These are phyloP conservation scores for Zymoseptoria brevis DNA, from an alignment of 2,329 filamentous ascomycete genomes.

Conservation along the genomic window DNA sequence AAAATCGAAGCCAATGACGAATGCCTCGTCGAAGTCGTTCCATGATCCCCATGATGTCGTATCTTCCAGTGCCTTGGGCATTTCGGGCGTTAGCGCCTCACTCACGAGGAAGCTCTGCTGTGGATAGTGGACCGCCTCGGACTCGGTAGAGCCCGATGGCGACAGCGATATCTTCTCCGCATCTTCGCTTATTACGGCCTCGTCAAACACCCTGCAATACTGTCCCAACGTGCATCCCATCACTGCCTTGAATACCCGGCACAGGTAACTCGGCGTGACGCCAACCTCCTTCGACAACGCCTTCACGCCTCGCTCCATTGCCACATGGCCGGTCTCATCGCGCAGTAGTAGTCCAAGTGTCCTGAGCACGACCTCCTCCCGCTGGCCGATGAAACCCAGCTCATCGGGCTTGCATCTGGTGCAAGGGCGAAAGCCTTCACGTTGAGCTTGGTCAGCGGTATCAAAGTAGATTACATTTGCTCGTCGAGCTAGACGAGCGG, in stretches of 20 bases:
- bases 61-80: not conserved
- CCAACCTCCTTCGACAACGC: slow-evolving; percentile 45
- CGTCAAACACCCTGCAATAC: slow-evolving; percentile 1
- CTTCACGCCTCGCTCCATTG: slow-evolving; percentile 32
- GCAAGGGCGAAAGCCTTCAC: slow-evolving; percentile 48
- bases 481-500: slow-evolving; percentile 50
- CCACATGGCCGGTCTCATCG: slow-evolving; percentile 6
- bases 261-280: slow-evolving; percentile 51
- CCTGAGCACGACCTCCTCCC: slow-evolving; percentile 37
- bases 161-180: not conserved
- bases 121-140: not conserved
- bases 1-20: not conserved
- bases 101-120: not conserved
- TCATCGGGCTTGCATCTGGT: slow-evolving; percentile 46
- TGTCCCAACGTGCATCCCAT: slow-evolving; percentile 4
- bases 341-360: slow-evolving; percentile 34
- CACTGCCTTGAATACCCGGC: slow-evolving; percentile 47
- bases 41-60: not conserved
- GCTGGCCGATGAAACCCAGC: slow-evolving; percentile 19
- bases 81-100: not conserved
- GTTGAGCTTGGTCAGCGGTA: slow-evolving; percentile 39
- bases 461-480: slow-evolving; percentile 51
- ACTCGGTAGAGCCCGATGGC: not conserved
- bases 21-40: not conserved
- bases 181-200: not conserved